These are phyloP conservation scores for Artemisia argyi DNA, from an alignment of 129 eudicot genomes.

Conservation along the genomic window DNA sequence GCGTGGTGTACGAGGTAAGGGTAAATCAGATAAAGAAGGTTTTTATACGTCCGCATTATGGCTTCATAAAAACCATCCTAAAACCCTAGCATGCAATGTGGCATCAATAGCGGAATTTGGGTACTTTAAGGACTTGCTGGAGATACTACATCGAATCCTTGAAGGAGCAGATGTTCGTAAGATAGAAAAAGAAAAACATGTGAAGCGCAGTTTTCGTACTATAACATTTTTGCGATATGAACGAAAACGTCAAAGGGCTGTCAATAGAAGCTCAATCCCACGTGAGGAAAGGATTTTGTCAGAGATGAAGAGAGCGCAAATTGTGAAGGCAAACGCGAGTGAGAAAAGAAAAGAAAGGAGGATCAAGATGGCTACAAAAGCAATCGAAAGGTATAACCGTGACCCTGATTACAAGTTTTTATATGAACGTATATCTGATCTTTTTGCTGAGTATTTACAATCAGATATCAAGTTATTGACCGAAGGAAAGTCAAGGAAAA, in stretches of 20 bases:
- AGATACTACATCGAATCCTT: constrained; percentile 10
- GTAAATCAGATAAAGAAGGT: constrained; percentile 3
- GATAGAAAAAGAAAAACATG: constrained; percentile 5
- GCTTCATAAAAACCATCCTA: neutral
- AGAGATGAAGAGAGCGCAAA: constrained; percentile 6
- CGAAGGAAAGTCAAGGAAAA: neutral
- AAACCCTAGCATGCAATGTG: constrained; percentile 2
- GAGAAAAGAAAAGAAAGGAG: neutral
- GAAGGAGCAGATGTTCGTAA: constrained; percentile 2
- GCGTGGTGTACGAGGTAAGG: neutral
- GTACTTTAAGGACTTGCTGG: constrained; percentile 20
- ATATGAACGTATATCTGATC: constrained; percentile 10
- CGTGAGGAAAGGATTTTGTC: neutral
- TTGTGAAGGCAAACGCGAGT: neutral
- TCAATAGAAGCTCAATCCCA: constrained; percentile 1
- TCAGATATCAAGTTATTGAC: constrained; percentile 1
- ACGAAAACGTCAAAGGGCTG: neutral
- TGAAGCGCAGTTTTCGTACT: neutral
- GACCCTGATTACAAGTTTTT: constrained; percentile 14
- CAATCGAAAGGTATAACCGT: neutral
- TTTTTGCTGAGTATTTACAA: neutral
- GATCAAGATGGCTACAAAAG: constrained; percentile 5
- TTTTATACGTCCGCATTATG: neutral
- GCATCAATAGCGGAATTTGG: constrained; percentile 6
- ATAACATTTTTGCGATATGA: no score